phyloP scores from a whole-genome alignment of 257 asterid genomes.

The Rauvolfia tetraphylla region DNA sequence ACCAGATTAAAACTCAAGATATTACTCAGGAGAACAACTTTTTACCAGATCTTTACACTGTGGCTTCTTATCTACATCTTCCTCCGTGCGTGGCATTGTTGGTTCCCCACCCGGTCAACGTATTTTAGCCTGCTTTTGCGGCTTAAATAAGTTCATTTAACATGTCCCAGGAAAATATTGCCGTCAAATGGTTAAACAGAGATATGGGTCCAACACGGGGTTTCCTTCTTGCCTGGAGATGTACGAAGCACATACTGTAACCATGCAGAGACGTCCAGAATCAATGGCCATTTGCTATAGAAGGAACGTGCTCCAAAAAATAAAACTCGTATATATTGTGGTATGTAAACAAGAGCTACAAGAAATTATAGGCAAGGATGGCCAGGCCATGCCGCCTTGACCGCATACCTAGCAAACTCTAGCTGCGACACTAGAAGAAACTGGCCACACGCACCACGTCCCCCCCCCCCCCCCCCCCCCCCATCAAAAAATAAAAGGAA shows the following conservation, averaged over 20 bases:
- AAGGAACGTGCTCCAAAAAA: constrained; percentile 5
- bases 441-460: no score
- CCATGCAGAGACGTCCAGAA: neutral
- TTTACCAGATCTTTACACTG: neutral
- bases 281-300: constrained; percentile 7
- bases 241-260: neutral
- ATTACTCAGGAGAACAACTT: neutral
- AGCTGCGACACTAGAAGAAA: neutral
- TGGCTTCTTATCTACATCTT: neutral
- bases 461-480: neutral
- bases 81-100: neutral
- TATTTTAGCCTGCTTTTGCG: neutral
- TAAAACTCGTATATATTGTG: no score
- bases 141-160: neutral
- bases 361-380: no score
- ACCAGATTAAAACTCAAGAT: neutral
- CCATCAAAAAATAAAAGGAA: neutral
- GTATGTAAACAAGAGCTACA: neutral
- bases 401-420: neutral
- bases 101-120: neutral
- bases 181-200: neutral
- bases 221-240: neutral
- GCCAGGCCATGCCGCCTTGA: neutral
- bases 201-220: constrained; percentile 3
- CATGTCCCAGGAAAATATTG: neutral